A percentile compares a stretch with the other conserved stretches of the same genome.
phyloP scores from a whole-genome alignment of 176 grass and related monocot genomes.

The Oryza punctata region DNA sequence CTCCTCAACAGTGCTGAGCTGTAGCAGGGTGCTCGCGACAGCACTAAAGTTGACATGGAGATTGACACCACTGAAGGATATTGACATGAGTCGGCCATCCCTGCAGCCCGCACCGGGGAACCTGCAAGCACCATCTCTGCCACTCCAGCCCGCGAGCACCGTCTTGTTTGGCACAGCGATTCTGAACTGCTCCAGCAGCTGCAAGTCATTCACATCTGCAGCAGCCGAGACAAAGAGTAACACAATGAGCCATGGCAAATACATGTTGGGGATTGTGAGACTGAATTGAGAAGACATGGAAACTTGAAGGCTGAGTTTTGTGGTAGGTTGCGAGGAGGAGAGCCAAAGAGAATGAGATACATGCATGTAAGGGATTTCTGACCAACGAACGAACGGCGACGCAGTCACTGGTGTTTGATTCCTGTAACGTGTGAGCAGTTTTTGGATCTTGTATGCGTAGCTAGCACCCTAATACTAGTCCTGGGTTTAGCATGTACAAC shows the following conservation, averaged over 20 bases:
- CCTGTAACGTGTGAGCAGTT: no score
- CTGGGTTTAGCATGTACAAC: no score
- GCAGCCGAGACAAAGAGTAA: neutral
- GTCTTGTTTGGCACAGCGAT: neutral
- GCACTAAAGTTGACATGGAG: slow-evolving; percentile 1
- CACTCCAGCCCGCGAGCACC: slow-evolving; percentile 30
- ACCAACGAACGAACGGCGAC: no score
- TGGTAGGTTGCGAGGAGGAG: no score
- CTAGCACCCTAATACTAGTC: no score
- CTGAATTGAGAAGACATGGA: neutral
- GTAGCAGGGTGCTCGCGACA: slow-evolving; percentile 25
- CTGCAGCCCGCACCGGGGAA: slow-evolving; percentile 43
- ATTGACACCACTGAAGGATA: slow-evolving; percentile 31
- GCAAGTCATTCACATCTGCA: slow-evolving; percentile 15
- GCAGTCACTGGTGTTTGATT: no score
- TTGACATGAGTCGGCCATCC: slow-evolving; percentile 31
- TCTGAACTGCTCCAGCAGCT: slow-evolving; percentile 50
- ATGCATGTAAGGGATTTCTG: no score
- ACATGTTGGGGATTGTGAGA: neutral
- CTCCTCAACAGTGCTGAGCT: slow-evolving; percentile 29
- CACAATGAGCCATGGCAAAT: neutral
- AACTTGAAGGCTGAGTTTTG: neutral
- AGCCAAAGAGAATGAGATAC: neutral
- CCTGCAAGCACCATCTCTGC: slow-evolving; percentile 28
- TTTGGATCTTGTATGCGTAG: no score